phyloP scores from a whole-genome alignment of 106 monocot genomes.

The Posidonia australis region DNA sequence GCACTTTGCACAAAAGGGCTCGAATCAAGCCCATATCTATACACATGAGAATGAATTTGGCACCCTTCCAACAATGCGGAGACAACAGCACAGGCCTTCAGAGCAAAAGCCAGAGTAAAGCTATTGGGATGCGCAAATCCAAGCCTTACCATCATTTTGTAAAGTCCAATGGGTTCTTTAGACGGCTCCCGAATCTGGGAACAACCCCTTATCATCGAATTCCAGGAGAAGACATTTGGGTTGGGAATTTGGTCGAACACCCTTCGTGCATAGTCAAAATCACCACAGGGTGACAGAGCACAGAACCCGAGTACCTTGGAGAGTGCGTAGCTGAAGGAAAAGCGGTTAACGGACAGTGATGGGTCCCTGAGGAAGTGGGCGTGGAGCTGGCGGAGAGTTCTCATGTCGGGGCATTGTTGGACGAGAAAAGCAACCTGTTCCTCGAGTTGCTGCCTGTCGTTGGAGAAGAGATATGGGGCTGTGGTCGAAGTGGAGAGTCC shows the following conservation, averaged over 20 bases:
- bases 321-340: conserved; percentile 23
- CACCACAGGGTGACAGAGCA: conserved; percentile 31
- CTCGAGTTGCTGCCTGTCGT: conserved; percentile 9
- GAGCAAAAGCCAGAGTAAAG: conserved; percentile 63
- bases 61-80: conserved; percentile 41
- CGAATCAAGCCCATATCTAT: conserved; percentile 40
- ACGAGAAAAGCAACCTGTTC: conserved; percentile 33
- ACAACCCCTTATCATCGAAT: conserved; percentile 54
- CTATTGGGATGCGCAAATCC: conserved; percentile 48
- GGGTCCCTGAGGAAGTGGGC: conserved; percentile 41
- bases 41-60: conserved; percentile 60
- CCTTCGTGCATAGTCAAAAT: conserved; percentile 49
- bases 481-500: background rate
- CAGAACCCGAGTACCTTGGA: conserved; percentile 54
- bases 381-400: conserved; percentile 56
- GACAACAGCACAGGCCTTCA: conserved; percentile 54
- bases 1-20: conserved; percentile 69
- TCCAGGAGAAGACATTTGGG: conserved; percentile 67
- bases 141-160: conserved; percentile 32
- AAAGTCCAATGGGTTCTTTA: conserved; percentile 45
- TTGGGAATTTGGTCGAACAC: conserved; percentile 59
- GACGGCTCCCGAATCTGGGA: conserved; percentile 23
- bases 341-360: background rate
- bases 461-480: background rate
- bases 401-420: conserved; percentile 53